Base-by-base conservation (phyloP, 345 rosid species). In the Citrus mangshanensis region DNA sequence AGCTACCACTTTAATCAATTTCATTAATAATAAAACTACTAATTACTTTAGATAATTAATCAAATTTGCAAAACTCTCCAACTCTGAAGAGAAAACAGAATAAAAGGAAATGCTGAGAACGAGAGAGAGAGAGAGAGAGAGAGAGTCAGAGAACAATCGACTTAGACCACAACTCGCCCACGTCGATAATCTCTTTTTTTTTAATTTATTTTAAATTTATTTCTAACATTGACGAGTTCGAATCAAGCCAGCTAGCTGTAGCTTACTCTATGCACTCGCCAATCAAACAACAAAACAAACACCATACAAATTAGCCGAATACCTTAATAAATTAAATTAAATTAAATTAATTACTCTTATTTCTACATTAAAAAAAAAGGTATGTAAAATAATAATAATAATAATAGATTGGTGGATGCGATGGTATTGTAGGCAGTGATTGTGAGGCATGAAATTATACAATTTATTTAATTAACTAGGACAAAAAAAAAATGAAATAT, bases 401-500 rank as follows among this genome's bases (percentile, higher is more conserved):
- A 60, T 60, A 60, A 24, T 60, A 12, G 16, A 60, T 60, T 24
- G 64, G 64, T 30, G 16, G 64, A 60, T n/a, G 28, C 27, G 34
- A 61, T 59, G 63, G 34, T 1, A 60, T 60, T 24, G 65, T 24
- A 61, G 19, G 34, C 4, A 62, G 6, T 27, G 34, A 18, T 8
- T 25, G 16, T 4, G 66, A 13, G 21, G 24, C 35, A 13, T 10
- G 66, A 62, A 62, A 27, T 28, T 27, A 5, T 13, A 25, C 4
- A 46, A 13, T 62, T 25, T 30, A 27, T 25, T 24, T 61, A 25
- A 60, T 60, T 62, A 62, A 60, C 1, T 27, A 62, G 14, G 3
- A 8, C 25, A 30, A 56, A 68, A 72, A 68, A 72, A 30, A 56
- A 68, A 72, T 68, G 79, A 82, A 67, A 46, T 49, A 8, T 9